Conservation (phyloP, 2,329 filamentous ascomycete species). For the Boeremia lycopersici region DNA sequence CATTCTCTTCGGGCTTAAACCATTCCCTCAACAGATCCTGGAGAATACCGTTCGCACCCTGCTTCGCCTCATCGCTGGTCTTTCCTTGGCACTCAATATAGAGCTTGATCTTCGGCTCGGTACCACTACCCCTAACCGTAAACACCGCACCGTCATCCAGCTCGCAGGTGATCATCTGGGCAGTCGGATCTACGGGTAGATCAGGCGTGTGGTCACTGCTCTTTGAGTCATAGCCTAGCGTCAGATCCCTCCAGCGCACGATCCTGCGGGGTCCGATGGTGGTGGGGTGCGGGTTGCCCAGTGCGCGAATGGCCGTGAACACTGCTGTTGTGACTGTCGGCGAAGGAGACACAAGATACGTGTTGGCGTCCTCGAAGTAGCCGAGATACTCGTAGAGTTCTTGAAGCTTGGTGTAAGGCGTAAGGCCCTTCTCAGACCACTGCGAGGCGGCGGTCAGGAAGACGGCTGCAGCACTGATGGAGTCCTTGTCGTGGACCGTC, state of each 20-base stretch:
- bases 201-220: constrained; percentile 58
- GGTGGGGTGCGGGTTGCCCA: constrained; percentile 51
- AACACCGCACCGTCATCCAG: constrained; percentile 62
- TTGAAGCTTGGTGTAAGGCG: constrained; percentile 63
- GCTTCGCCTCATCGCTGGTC: constrained; percentile 51
- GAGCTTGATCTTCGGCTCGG: constrained; percentile 70
- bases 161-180: constrained; percentile 70
- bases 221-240: constrained; percentile 64
- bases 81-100: constrained; percentile 58
- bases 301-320: constrained; percentile 60
- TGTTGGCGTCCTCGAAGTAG: constrained; percentile 67
- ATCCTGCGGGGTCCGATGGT: constrained; percentile 60
- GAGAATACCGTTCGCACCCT: constrained; percentile 53
- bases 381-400: constrained; percentile 63
- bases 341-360: constrained; percentile 65
- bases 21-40: constrained; percentile 56
- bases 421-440: constrained; percentile 60
- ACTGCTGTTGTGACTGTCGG: constrained; percentile 58
- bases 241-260: constrained; percentile 66
- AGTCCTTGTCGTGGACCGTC: constrained; percentile 69
- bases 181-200: constrained; percentile 61
- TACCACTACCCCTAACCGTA: constrained; percentile 66
- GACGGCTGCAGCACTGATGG: constrained; percentile 64
- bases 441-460: constrained; percentile 62
- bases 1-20: constrained; percentile 52